phyloP scores from a whole-genome alignment of 768 basidiomycete genomes.

The Cubamyces lactineus region DNA sequence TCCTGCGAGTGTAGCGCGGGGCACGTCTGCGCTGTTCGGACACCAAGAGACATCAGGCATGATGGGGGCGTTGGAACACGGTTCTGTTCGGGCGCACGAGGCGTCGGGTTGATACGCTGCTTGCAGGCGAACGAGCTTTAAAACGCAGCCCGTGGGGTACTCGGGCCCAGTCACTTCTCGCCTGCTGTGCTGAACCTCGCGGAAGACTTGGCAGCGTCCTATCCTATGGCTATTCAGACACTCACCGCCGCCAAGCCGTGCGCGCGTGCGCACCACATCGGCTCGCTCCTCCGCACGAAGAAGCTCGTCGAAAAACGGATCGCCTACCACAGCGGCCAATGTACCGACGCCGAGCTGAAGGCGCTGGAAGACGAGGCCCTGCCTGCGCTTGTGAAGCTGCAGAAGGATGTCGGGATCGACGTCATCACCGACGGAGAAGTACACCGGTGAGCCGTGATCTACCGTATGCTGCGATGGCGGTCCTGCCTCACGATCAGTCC shows the following conservation, averaged over 20 bases:
- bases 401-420: conserved; percentile 56
- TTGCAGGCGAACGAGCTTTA: neutral
- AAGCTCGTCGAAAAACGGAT: conserved; percentile 51
- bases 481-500: neutral
- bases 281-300: conserved; percentile 59
- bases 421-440: conserved; percentile 65
- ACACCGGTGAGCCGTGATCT: conserved; percentile 29
- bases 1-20: conserved; percentile 7
- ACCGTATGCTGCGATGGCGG: neutral
- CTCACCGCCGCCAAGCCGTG: neutral
- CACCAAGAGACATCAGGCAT: neutral
- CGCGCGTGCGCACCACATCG: conserved; percentile 56
- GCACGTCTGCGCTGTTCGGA: neutral
- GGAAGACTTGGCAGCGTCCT: neutral
- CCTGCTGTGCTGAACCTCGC: neutral
- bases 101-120: neutral
- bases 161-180: neutral
- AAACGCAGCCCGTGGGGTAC: neutral
- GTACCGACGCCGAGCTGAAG: conserved; percentile 46
- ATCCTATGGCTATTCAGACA: conserved; percentile 7
- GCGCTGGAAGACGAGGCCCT: conserved; percentile 56
- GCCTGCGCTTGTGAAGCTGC: conserved; percentile 53
- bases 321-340: conserved; percentile 44
- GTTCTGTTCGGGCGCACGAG: neutral
- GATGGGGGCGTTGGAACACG: neutral